Evolutionary conservation across 2,329 filamentous ascomycete genomes (phyloP).

Genomic region (Diaporthe capsici): DNA sequence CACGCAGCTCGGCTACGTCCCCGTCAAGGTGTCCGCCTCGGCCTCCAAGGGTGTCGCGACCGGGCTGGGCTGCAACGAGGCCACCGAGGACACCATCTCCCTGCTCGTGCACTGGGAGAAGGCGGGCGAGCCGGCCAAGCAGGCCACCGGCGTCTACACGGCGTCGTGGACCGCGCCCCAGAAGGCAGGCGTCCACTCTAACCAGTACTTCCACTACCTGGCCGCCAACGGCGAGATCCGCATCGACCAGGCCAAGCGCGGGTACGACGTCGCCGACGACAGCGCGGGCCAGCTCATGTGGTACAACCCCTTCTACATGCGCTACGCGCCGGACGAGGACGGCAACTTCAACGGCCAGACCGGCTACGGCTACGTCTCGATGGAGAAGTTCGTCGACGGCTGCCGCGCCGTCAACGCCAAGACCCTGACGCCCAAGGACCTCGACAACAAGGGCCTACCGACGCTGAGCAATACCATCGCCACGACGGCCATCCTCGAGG

Average conservation of each 20-base stretch:
- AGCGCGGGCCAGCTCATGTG: slow-evolving; percentile 78
- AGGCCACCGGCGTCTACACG: slow-evolving; percentile 91
- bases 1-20: slow-evolving; percentile 77
- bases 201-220: slow-evolving; percentile 98
- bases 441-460: slow-evolving; percentile 85
- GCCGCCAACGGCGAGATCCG: slow-evolving; percentile 86
- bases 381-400: slow-evolving; percentile 96
- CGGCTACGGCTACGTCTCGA: slow-evolving; percentile 93
- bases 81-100: slow-evolving; percentile 94
- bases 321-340: slow-evolving; percentile 93
- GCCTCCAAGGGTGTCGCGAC: slow-evolving; percentile 85
- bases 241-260: slow-evolving; percentile 93
- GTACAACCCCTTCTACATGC: slow-evolving; percentile 97
- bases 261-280: slow-evolving; percentile 95
- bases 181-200: slow-evolving; percentile 93
- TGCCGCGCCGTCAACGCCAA: slow-evolving; percentile 84
- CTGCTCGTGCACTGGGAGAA: slow-evolving; percentile 91
- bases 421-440: slow-evolving; percentile 77
- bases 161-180: slow-evolving; percentile 95
- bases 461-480: slow-evolving; percentile 91
- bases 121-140: slow-evolving; percentile 75
- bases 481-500: slow-evolving; percentile 92
- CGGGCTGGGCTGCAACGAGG: slow-evolving; percentile 80
- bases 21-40: slow-evolving; percentile 83
- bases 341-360: slow-evolving; percentile 94